Percentiles rank a stretch among this genome's conserved stretches.
These are phyloP conservation scores for Malassezia sympodialis DNA, from an alignment of 1,284 basidiomycete species.

Conservation along the genomic window DNA sequence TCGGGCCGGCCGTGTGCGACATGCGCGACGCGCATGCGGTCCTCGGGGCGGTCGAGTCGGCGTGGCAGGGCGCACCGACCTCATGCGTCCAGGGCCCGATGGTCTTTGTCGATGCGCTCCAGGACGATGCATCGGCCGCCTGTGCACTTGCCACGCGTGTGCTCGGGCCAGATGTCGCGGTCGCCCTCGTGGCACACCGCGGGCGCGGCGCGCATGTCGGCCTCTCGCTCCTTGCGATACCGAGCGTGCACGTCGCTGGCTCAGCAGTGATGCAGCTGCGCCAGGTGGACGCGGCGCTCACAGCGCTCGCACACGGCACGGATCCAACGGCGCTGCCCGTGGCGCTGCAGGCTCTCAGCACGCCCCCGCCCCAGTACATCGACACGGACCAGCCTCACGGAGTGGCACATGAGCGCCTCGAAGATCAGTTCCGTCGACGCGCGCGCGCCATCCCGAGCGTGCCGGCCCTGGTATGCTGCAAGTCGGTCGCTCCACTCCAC, in stretches of 20 bases:
- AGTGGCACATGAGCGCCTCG: slow-evolving; percentile 27
- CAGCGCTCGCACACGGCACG: slow-evolving; percentile 16
- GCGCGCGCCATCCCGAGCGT: slow-evolving; percentile 21
- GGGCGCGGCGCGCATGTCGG: not conserved
- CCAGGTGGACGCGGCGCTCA: slow-evolving; percentile 24
- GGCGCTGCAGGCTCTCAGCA: not conserved
- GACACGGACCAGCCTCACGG: slow-evolving; percentile 21
- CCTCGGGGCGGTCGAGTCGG: not conserved
- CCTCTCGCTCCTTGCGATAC: slow-evolving; percentile 16
- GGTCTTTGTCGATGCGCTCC: not conserved
- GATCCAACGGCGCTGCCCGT: not conserved
- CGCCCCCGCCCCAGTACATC: slow-evolving; percentile 21
- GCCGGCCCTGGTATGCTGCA: slow-evolving; percentile 35
- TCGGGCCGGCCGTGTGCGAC: not conserved
- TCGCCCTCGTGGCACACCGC: not conserved
- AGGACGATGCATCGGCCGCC: not conserved
- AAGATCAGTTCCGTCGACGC: slow-evolving; percentile 30
- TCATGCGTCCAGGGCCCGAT: not conserved
- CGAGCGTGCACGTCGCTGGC: slow-evolving; percentile 22
- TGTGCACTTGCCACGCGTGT: not conserved
- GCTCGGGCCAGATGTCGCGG: not conserved
- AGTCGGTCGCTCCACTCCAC: slow-evolving; percentile 15
- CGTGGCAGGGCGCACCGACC: not conserved
- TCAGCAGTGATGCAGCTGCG: slow-evolving; percentile 28
- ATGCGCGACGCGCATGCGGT: not conserved